Conservation (phyloP, 2,329 filamentous ascomycete species). For the Diaporthe batatas region DNA sequence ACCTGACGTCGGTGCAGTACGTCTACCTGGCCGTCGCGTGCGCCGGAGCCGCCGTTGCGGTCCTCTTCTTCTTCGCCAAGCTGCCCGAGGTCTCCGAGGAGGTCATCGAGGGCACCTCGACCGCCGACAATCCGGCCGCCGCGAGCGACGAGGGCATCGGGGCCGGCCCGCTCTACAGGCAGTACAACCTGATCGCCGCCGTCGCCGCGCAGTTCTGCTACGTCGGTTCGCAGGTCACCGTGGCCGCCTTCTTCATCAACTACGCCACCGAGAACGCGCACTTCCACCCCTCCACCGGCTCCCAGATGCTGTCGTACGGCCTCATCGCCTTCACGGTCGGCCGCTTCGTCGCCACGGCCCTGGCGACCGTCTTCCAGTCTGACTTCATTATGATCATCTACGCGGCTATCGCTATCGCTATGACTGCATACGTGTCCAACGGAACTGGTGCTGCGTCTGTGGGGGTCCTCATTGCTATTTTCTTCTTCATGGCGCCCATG, state of each 20-base stretch:
- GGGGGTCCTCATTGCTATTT: constrained; percentile 66
- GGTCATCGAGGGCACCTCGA: constrained; percentile 59
- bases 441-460: constrained; percentile 61
- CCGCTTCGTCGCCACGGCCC: constrained; percentile 67
- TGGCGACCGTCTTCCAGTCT: constrained; percentile 64
- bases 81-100: constrained; percentile 58
- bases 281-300: constrained; percentile 46
- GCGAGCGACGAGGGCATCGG: constrained; percentile 57
- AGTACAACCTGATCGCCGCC: constrained; percentile 72
- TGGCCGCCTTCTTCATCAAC: constrained; percentile 69
- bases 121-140: constrained; percentile 70
- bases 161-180: constrained; percentile 66
- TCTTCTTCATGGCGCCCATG: constrained; percentile 70
- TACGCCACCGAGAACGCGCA: constrained; percentile 53
- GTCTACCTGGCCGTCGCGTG: constrained; percentile 73
- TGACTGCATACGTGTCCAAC: constrained; percentile 50
- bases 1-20: constrained; percentile 73
- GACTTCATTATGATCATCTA: constrained; percentile 65
- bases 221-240: constrained; percentile 69
- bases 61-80: constrained; percentile 69
- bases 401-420: constrained; percentile 60
- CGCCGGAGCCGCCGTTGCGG: constrained; percentile 69
- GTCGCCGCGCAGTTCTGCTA: constrained; percentile 75
- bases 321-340: constrained; percentile 72
- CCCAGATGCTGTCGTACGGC: constrained; percentile 69